These are phyloP conservation scores for Withania somnifera DNA, from an alignment of 305 asterid genomes.

Conservation along the genomic window DNA sequence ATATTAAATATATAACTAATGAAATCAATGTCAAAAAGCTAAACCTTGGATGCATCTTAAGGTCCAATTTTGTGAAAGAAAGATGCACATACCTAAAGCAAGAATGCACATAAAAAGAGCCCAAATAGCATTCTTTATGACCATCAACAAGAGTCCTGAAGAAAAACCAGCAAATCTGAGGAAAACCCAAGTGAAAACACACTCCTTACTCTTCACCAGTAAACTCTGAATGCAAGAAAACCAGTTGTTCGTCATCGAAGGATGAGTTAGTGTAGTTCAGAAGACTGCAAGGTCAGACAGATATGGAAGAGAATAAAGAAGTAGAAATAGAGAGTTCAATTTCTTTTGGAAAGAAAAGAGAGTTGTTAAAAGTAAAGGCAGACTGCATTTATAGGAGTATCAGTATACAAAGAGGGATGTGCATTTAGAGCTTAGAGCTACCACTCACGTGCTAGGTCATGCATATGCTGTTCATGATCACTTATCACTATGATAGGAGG, in stretches of 20 bases:
- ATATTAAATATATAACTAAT: neutral
- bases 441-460: slow-evolving; percentile 4
- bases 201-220: slow-evolving; percentile 4
- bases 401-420: neutral
- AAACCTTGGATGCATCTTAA: neutral
- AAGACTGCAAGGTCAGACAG: neutral
- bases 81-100: slow-evolving; percentile 38
- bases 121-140: slow-evolving; percentile 28
- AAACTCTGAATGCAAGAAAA: slow-evolving; percentile 6
- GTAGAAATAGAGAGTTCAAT: neutral
- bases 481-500: neutral
- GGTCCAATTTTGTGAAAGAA: neutral
- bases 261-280: neutral
- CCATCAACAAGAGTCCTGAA: slow-evolving; percentile 19
- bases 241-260: slow-evolving; percentile 1
- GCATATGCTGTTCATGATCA: neutral
- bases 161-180: slow-evolving; percentile 9
- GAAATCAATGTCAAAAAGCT: neutral
- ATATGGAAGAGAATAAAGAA: neutral
- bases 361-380: neutral
- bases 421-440: neutral
- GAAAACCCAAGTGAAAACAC: slow-evolving; percentile 21
- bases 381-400: neutral
- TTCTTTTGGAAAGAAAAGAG: neutral
- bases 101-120: slow-evolving; percentile 46